Evolutionary conservation across 495 filamentous ascomycete species (phyloP).

Genomic region (Penicillium pulvis): DNA sequence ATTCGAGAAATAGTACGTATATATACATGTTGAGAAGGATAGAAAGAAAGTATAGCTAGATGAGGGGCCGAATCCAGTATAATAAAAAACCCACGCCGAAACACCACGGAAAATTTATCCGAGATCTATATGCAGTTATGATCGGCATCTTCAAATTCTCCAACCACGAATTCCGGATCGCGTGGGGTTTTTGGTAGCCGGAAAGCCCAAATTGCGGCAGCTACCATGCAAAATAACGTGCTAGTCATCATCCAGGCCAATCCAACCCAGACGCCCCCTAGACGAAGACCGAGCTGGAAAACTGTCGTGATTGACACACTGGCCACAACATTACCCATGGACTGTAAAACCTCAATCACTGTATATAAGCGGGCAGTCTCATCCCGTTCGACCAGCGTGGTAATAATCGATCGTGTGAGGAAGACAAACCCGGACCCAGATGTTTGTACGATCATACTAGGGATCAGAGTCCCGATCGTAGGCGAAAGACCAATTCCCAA

Average conservation of each 20-base stretch:
- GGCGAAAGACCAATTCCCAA: slow-evolving; percentile 51
- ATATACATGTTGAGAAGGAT: neutral
- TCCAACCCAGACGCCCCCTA: slow-evolving; percentile 54
- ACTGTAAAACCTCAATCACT: slow-evolving; percentile 58
- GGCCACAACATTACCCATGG: slow-evolving; percentile 54
- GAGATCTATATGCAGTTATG: slow-evolving; percentile 14
- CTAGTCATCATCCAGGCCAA: slow-evolving; percentile 57
- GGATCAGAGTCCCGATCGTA: slow-evolving; percentile 37
- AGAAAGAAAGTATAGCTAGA: neutral
- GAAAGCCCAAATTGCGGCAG: slow-evolving; percentile 42
- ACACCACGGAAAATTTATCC: slow-evolving; percentile 15
- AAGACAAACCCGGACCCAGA: slow-evolving; percentile 52
- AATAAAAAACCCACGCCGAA: neutral
- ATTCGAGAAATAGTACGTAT: neutral
- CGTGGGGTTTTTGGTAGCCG: slow-evolving; percentile 29
- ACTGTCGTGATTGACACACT: slow-evolving; percentile 54
- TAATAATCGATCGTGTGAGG: slow-evolving; percentile 52
- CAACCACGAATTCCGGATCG: slow-evolving; percentile 28
- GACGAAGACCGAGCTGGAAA: slow-evolving; percentile 52
- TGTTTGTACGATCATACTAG: slow-evolving; percentile 49
- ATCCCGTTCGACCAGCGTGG: slow-evolving; percentile 52
- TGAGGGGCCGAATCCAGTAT: neutral
- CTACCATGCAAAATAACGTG: slow-evolving; percentile 41
- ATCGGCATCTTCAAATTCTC: slow-evolving; percentile 25
- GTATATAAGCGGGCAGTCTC: slow-evolving; percentile 60